phyloP scores from a whole-genome alignment of 116 monocot genomes.

The Iris pallida region DNA sequence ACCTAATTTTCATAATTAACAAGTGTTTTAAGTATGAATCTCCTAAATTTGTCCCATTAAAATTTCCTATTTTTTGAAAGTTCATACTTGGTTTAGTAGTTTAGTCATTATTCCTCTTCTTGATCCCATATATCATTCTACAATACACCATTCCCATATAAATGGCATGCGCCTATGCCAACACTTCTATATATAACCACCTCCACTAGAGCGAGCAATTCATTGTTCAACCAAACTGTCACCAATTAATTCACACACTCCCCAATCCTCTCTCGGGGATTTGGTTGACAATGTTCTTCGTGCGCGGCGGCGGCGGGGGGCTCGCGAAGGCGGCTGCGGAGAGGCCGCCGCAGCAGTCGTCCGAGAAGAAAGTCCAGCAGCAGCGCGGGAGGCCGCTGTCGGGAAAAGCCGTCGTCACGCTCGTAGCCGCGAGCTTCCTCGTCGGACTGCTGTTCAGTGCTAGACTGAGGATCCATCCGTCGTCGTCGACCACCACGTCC shows the following conservation, averaged over 20 bases:
- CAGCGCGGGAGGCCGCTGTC: constrained; percentile 24
- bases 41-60: neutral
- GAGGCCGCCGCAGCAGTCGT: constrained; percentile 18
- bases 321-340: constrained; percentile 39
- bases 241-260: neutral
- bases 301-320: constrained; percentile 1
- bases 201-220: neutral
- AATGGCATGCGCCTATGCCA: neutral
- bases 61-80: neutral
- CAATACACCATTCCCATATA: neutral
- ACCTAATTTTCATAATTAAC: neutral
- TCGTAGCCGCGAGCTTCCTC: constrained; percentile 54
- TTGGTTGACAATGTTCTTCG: constrained; percentile 8
- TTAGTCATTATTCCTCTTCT: neutral
- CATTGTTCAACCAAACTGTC: neutral
- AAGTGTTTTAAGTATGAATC: neutral
- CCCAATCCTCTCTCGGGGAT: neutral
- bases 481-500: neutral
- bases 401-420: constrained; percentile 30
- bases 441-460: constrained; percentile 45
- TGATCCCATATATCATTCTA: neutral
- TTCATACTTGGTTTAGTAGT: neutral
- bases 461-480: constrained; percentile 15
- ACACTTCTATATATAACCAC: neutral
- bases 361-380: constrained; percentile 53